Percentiles rank a stretch among this genome's conserved stretches.
These are phyloP conservation scores for Scenedesmus sp. DNA, from an alignment of 163 green algal genomes.

Conservation along the genomic window DNA sequence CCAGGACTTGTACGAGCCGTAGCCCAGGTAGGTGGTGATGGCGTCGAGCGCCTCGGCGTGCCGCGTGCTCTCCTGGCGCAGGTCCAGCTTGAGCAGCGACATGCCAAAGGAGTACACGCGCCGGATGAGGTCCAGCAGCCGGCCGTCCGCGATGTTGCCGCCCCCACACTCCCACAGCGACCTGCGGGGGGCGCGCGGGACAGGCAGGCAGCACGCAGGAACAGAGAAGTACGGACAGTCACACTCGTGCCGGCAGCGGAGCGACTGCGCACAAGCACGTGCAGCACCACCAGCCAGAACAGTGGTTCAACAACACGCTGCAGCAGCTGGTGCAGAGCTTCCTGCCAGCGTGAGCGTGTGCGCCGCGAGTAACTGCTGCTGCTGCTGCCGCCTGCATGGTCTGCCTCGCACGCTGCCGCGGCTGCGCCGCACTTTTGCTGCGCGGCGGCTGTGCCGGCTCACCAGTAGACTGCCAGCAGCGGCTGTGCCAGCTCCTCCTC, in stretches of 20 bases:
- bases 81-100: conserved; percentile 95
- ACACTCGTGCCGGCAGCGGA: neutral
- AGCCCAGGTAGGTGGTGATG: conserved; percentile 90
- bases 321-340: neutral
- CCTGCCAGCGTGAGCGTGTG: neutral
- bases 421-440: neutral
- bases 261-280: neutral
- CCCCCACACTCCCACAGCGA: conserved; percentile 88
- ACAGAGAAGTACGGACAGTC: neutral
- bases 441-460: neutral
- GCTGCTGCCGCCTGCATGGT: neutral
- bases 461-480: conserved; percentile 90
- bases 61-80: conserved; percentile 87
- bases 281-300: neutral
- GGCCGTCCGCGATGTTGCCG: conserved; percentile 89
- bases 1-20: conserved; percentile 86
- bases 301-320: neutral
- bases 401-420: neutral
- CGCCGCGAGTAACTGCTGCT: neutral
- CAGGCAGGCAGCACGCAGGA: neutral
- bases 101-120: conserved; percentile 94
- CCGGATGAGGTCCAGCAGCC: conserved; percentile 94
- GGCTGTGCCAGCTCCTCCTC: conserved; percentile 80
- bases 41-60: conserved; percentile 91
- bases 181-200: conserved; percentile 50